These are phyloP conservation scores for Russula vinacea DNA, from an alignment of 768 basidiomycete species.

Conservation along the genomic window DNA sequence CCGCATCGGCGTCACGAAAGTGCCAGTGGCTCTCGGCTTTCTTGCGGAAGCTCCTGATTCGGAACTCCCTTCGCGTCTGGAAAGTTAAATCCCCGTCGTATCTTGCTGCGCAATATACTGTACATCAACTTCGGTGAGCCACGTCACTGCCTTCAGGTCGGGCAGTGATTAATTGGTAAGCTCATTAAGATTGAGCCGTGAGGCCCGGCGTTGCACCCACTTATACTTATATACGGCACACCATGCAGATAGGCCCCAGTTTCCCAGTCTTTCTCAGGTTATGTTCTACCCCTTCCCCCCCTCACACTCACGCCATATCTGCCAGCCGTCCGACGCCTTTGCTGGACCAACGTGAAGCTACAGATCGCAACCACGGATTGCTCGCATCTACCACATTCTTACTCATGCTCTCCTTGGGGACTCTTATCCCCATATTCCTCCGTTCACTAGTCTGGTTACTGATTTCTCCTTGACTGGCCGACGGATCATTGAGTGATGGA, in stretches of 20 bases:
- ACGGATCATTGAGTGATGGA: not conserved
- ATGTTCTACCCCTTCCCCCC: not conserved
- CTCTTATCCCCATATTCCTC: conserved; percentile 31
- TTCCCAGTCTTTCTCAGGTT: not conserved
- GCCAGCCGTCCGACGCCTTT: not conserved
- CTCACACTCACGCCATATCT: not conserved
- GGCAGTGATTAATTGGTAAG: not conserved
- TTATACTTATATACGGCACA: not conserved
- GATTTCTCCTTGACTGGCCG: not conserved
- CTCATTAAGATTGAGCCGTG: not conserved
- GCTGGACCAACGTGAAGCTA: not conserved
- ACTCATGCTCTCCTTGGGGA: conserved; percentile 33
- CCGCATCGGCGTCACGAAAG: too few relatives aligned
- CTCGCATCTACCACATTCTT: conserved; percentile 31
- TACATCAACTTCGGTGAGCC: not conserved
- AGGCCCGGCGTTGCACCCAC: not conserved
- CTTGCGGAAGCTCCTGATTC: not conserved
- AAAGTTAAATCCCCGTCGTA: not conserved
- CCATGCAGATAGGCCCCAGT: not conserved
- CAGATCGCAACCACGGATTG: conserved; percentile 28
- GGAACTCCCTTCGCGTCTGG: not conserved
- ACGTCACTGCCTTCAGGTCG: not conserved
- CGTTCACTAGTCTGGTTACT: not conserved
- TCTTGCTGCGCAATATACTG: not conserved
- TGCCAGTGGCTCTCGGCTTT: too few relatives aligned